Percentiles rank a stretch among this genome's conserved stretches.
These are phyloP conservation scores for Grigorovia jiainica DNA, from an alignment of 805 yeast genomes.

Conservation along the genomic window DNA sequence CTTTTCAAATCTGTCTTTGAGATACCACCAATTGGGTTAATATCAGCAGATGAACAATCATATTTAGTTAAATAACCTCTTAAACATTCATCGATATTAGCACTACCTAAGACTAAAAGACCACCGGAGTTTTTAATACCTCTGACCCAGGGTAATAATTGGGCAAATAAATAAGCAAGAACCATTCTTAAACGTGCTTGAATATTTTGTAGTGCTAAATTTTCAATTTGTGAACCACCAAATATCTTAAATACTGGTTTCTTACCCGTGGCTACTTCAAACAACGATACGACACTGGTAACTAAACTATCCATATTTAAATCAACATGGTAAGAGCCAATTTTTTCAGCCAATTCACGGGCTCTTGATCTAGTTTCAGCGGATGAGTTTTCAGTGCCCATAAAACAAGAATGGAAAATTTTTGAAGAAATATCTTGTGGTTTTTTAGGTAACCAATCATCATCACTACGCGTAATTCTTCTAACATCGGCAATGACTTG, in stretches of 20 bases:
- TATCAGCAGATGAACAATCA: conserved; percentile 95
- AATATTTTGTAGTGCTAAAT: conserved; percentile 89
- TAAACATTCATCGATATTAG: conserved; percentile 93
- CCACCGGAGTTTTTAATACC: conserved; percentile 55
- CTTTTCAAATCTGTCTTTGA: conserved; percentile 86
- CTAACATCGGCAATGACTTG: conserved; percentile 75
- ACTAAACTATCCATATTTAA: conserved; percentile 87
- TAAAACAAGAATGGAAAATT: conserved; percentile 82
- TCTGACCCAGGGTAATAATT: conserved; percentile 90
- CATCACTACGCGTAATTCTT: conserved; percentile 47
- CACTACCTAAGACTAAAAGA: conserved; percentile 83
- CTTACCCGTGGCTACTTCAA: conserved; percentile 85
- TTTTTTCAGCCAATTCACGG: conserved; percentile 55
- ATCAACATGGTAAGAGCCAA: conserved; percentile 87
- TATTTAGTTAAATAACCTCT: conserved; percentile 94
- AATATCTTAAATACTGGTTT: conserved; percentile 81
- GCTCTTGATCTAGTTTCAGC: conserved; percentile 79
- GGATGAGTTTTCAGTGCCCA: conserved; percentile 95
- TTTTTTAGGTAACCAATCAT: conserved; percentile 56
- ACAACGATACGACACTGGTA: conserved; percentile 58
- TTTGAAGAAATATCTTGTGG: conserved; percentile 68
- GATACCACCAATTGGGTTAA: conserved; percentile 97
- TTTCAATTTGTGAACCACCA: conserved; percentile 89
- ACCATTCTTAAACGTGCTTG: conserved; percentile 97
- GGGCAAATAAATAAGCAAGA: conserved; percentile 85